These are phyloP conservation scores for Chamaenerion angustifolium DNA, from an alignment of 345 rosid species.

Conservation along the genomic window DNA sequence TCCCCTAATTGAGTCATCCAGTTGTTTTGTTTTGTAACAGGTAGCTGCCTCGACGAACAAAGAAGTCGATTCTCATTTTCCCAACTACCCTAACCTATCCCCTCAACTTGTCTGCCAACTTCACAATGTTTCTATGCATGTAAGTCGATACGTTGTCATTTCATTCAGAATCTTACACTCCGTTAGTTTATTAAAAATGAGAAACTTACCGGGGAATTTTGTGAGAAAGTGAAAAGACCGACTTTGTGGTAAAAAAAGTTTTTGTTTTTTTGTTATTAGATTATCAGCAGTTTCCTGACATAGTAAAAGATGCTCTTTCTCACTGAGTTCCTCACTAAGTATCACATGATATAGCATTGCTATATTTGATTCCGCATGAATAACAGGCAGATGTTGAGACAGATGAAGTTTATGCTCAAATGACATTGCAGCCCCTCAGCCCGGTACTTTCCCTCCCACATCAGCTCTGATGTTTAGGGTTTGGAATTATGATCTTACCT, in stretches of 20 bases:
- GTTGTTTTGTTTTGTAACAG: conserved; percentile 10
- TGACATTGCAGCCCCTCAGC: conserved; percentile 61
- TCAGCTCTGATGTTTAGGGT: background rate
- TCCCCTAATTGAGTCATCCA: background rate
- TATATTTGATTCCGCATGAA: too few relatives aligned
- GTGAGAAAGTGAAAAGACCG: conserved; percentile 3
- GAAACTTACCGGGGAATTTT: background rate
- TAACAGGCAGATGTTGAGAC: conserved; percentile 64
- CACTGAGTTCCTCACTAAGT: too few relatives aligned
- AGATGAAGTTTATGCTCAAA: conserved; percentile 75
- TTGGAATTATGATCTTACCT: background rate
- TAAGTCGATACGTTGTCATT: conserved; percentile 9
- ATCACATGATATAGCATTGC: too few relatives aligned
- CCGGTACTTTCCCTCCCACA: conserved; percentile 13
- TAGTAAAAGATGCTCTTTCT: too few relatives aligned
- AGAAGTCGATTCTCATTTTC: conserved; percentile 45
- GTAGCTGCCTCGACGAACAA: conserved; percentile 57
- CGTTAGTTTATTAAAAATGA: background rate
- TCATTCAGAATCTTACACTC: background rate
- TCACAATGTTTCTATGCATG: conserved; percentile 63
- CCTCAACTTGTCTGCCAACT: conserved; percentile 62
- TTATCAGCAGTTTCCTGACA: too few relatives aligned
- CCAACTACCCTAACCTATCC: conserved; percentile 51
- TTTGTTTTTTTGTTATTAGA: too few relatives aligned
- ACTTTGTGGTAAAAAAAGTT: too few relatives aligned